phyloP scores from a whole-genome alignment of 2,329 filamentous ascomycete genomes.

The Aphanoascus verrucosus region DNA sequence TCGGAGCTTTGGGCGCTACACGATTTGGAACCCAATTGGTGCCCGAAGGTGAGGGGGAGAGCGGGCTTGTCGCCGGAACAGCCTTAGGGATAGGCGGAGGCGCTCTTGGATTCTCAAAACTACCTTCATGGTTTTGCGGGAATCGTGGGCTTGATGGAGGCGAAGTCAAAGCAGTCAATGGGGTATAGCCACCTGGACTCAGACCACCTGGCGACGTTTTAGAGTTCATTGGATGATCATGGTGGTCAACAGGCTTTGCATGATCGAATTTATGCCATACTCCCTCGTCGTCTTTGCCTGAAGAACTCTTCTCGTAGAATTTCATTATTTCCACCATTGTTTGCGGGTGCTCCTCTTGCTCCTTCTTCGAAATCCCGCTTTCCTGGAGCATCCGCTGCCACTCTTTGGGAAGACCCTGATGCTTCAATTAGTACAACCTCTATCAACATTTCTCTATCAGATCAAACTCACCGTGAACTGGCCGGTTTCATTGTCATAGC shows the following conservation, averaged over 20 bases:
- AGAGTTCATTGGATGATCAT: conserved; percentile 24
- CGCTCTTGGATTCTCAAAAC: conserved; percentile 92
- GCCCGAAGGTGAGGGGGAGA: conserved; percentile 21
- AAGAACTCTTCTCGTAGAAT: conserved; percentile 92
- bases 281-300: conserved; percentile 68
- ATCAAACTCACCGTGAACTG: conserved; percentile 67
- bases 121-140: conserved; percentile 79
- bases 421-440: neutral
- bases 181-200: conserved; percentile 40
- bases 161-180: conserved; percentile 55
- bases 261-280: conserved; percentile 95
- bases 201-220: conserved; percentile 33
- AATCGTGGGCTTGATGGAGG: conserved; percentile 78
- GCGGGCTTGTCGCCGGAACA: conserved; percentile 41
- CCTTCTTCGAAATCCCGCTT: conserved; percentile 90
- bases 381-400: conserved; percentile 95
- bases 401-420: conserved; percentile 83
- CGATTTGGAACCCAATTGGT: conserved; percentile 59
- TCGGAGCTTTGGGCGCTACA: conserved; percentile 79
- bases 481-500: conserved; percentile 90
- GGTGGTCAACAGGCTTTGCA: conserved; percentile 50
- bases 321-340: conserved; percentile 91
- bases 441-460: neutral
- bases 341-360: conserved; percentile 89
- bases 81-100: conserved; percentile 72